Evolutionary conservation across 805 yeast species (phyloP).

Genomic region (Torulaspora indica): DNA sequence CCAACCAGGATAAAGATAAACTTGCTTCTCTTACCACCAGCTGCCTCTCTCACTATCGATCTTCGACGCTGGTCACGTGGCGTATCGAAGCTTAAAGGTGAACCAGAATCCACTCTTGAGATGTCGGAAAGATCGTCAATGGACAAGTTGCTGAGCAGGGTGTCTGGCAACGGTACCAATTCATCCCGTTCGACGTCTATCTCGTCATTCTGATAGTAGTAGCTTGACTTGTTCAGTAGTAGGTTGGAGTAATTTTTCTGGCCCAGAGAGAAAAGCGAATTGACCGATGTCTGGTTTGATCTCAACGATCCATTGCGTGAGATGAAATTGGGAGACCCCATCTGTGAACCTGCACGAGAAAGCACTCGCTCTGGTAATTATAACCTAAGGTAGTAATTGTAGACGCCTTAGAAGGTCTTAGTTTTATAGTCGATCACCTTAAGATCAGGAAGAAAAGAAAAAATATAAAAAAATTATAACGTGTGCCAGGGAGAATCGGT

Average conservation of each 20-base stretch:
- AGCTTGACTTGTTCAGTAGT: slow-evolving; percentile 15
- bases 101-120: slow-evolving; percentile 6
- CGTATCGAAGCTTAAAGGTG: slow-evolving; percentile 14
- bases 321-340: slow-evolving; percentile 7
- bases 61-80: slow-evolving; percentile 11
- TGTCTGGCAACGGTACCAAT: slow-evolving; percentile 8
- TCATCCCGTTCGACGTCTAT: slow-evolving; percentile 9
- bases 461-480: neutral
- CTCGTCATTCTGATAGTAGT: slow-evolving; percentile 17
- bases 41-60: neutral
- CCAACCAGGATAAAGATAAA: slow-evolving; percentile 70
- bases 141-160: slow-evolving; percentile 4
- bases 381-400: too few relatives aligned
- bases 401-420: neutral
- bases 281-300: slow-evolving; percentile 22
- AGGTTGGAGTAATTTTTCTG: slow-evolving; percentile 22
- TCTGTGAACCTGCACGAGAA: slow-evolving; percentile 5
- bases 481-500: neutral
- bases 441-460: neutral
- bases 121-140: slow-evolving; percentile 8
- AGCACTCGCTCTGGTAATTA: too few relatives aligned
- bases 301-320: slow-evolving; percentile 10
- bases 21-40: slow-evolving; percentile 32
- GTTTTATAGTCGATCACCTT: slow-evolving; percentile 1
- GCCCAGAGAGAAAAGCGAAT: slow-evolving; percentile 28